Evolutionary conservation across 495 filamentous ascomycete genomes (phyloP).

Genomic region (Parachaetomium inaequale): DNA sequence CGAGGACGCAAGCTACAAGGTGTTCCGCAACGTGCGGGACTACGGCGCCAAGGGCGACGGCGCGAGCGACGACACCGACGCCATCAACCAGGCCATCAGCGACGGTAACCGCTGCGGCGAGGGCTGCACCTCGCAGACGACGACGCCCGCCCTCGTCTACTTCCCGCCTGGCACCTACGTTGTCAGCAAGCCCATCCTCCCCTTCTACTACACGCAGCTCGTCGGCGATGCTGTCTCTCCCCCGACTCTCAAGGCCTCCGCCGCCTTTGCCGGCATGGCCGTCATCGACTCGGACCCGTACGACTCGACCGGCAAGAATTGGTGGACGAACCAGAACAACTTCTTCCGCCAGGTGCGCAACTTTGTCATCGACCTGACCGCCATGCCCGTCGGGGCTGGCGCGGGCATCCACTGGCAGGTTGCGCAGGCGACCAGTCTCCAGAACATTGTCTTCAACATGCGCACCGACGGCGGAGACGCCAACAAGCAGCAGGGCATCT

Average conservation of each 20-base stretch:
- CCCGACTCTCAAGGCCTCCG: slow-evolving; percentile 73
- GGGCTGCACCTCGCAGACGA: slow-evolving; percentile 79
- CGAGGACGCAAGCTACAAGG: slow-evolving; percentile 53
- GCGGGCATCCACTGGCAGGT: slow-evolving; percentile 98
- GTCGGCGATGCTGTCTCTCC: slow-evolving; percentile 65
- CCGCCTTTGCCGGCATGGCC: slow-evolving; percentile 75
- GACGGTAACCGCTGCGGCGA: slow-evolving; percentile 72
- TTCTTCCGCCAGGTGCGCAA: slow-evolving; percentile 97
- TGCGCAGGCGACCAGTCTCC: slow-evolving; percentile 85
- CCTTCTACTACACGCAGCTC: slow-evolving; percentile 78
- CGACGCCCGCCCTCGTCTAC: slow-evolving; percentile 69
- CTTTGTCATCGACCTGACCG: slow-evolving; percentile 81
- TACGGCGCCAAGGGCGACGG: slow-evolving; percentile 64
- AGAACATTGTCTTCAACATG: slow-evolving; percentile 92
- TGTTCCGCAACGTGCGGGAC: slow-evolving; percentile 87
- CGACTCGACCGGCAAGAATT: slow-evolving; percentile 50
- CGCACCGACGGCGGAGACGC: slow-evolving; percentile 60
- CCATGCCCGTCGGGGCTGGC: slow-evolving; percentile 58
- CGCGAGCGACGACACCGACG: slow-evolving; percentile 75
- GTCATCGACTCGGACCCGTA: slow-evolving; percentile 92
- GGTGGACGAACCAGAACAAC: slow-evolving; percentile 94
- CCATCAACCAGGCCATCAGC: slow-evolving; percentile 83
- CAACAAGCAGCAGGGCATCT: slow-evolving; percentile 84
- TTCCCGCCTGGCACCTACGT: slow-evolving; percentile 78
- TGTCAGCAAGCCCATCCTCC: slow-evolving; percentile 63